These are phyloP conservation scores for Vaucheria bursata DNA, from an alignment of 352 stramenopile species.

Conservation along the genomic window DNA sequence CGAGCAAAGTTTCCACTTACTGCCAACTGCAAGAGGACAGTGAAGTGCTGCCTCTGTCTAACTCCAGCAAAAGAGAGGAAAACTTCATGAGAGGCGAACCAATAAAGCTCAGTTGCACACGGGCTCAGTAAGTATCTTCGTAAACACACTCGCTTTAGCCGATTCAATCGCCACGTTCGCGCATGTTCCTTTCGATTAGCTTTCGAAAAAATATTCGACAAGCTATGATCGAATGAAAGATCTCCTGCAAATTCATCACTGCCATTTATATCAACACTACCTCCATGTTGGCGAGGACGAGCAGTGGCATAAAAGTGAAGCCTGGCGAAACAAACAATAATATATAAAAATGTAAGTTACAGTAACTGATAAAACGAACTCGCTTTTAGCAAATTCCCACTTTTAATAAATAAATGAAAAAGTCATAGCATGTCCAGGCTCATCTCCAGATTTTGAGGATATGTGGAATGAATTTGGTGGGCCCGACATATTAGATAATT, in stretches of 20 bases:
- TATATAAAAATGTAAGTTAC: too few species aligned
- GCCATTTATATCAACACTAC: neutral
- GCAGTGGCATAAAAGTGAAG: neutral
- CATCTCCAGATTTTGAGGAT: neutral
- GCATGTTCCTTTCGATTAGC: conserved; percentile 13
- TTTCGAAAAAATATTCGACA: too few species aligned
- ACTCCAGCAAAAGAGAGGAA: conserved; percentile 40
- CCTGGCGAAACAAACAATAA: too few species aligned
- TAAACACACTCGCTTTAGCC: conserved; percentile 30
- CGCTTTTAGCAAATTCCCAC: too few species aligned
- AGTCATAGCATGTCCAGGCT: too few species aligned
- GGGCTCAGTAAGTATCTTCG: conserved; percentile 32
- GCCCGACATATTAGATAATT: conserved; percentile 10
- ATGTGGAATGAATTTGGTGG: conserved; percentile 8
- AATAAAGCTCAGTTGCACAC: conserved; percentile 36
- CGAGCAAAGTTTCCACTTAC: too few species aligned
- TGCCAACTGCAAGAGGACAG: too few species aligned
- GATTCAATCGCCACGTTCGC: conserved; percentile 27
- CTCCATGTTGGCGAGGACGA: neutral
- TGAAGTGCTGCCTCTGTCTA: too few species aligned
- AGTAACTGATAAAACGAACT: too few species aligned
- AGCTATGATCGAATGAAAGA: too few species aligned
- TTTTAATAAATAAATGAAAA: too few species aligned
- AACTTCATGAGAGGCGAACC: conserved; percentile 30
- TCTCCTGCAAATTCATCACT: too few species aligned